Base-by-base conservation (phyloP, 176 grass and related monocot species). In the Hordeum vulgare region DNA sequence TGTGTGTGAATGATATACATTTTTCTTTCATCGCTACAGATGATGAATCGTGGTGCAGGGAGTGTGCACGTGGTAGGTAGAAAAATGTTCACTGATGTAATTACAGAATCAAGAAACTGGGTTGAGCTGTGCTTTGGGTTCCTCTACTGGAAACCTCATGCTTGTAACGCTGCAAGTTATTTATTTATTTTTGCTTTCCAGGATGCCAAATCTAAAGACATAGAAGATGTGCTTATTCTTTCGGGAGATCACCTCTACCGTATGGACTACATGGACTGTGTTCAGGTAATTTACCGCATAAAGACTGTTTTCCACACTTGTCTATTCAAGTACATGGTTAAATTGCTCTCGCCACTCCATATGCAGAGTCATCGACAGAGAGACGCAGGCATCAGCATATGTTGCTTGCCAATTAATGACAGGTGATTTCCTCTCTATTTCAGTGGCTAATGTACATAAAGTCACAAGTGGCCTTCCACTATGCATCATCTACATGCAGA, bases 221-320 rank as follows among this genome's bases (percentile, higher is more conserved):
- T 95, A 71, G 80, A 98, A 20, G 96, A 98, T 81, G 82, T 98
- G 23, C 42, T 98, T 45, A 98, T 98, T 84, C 92, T 98, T 80
- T 98, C 87, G 41, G 96, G 91, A 18, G 96, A 98, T 77, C 96
- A 95, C 71, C 89, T 98, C 21, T 95, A 98, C 68, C 81, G 91
- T 40, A 94, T 97, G 94, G 92, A 94, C 53, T 97, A 94, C 71
- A 91, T 92, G 90, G 84, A 94, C 49, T 92, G 94, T 66, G 81
- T 97, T 88, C 93, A 95, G 89, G 93, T 84, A 53, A 88, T 54
- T 61, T 54, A n/a, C n/a, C n/a, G n/a, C n/a, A n/a, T n/a, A n/a
- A n/a, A n/a, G n/a, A n/a, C n/a, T n/a, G n/a, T n/a, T n/a, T n/a
- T n/a, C n/a, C n/a, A n/a, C n/a, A n/a, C n/a, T n/a, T n/a, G n/a